These are phyloP conservation scores for Mortierella sp. DNA, from an alignment of 371 early-diverging fungal genomes.

Conservation along the genomic window DNA sequence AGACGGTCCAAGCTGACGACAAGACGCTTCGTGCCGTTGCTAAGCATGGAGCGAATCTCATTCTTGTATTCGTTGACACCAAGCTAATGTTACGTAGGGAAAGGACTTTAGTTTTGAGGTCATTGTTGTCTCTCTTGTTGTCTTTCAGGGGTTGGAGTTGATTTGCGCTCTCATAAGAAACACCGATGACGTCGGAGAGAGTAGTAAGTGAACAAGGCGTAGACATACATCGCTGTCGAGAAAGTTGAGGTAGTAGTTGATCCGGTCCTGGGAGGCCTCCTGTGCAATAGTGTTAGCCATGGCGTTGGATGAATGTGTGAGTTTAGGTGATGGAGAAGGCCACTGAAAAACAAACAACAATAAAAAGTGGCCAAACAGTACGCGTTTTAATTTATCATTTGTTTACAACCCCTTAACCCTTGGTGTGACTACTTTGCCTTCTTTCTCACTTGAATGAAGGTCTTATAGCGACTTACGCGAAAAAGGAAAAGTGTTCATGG, in stretches of 20 bases:
- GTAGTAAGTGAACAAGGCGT: not conserved
- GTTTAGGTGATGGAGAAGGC: not conserved
- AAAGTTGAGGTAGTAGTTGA: constrained; percentile 54
- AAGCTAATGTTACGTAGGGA: constrained; percentile 33
- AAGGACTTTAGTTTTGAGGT: not conserved
- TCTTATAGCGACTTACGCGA: not conserved
- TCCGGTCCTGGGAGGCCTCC: constrained; percentile 52
- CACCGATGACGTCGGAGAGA: not conserved
- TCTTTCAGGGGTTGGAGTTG: not conserved
- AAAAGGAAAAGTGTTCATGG: too few species aligned
- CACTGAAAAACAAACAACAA: not conserved
- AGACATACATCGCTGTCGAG: constrained; percentile 59
- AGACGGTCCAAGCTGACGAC: constrained; percentile 93
- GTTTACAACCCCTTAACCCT: not conserved
- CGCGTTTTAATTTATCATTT: constrained; percentile 11
- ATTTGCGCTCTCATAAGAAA: not conserved
- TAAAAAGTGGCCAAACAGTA: not conserved
- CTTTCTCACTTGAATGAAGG: not conserved
- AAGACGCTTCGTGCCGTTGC: constrained; percentile 76
- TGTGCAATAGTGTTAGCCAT: constrained; percentile 51
- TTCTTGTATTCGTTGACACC: constrained; percentile 71
- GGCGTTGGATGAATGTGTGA: constrained; percentile 7
- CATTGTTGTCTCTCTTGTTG: not conserved
- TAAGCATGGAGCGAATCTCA: constrained; percentile 77
- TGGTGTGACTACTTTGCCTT: not conserved